These are phyloP conservation scores for Luzula sylvatica DNA, from an alignment of 176 grass and related monocot genomes.

Conservation along the genomic window DNA sequence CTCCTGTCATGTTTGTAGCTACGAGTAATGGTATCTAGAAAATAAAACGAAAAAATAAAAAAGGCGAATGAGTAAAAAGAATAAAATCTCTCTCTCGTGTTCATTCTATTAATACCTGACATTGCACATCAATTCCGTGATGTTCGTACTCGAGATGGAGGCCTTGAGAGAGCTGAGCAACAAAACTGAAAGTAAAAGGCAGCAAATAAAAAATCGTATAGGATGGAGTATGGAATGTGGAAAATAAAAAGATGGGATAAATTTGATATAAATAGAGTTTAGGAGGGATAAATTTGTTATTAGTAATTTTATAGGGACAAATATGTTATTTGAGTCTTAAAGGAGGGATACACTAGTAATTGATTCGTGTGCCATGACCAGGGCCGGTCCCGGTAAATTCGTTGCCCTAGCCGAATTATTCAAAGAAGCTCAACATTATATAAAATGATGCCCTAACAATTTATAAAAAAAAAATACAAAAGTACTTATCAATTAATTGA, in stretches of 20 bases:
- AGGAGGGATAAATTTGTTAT: too few relatives aligned
- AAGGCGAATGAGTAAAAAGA: background rate
- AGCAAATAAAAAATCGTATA: background rate
- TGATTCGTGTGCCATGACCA: background rate
- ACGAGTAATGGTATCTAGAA: slow-evolving; percentile 30
- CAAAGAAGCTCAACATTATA: too few relatives aligned
- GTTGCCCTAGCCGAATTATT: too few relatives aligned
- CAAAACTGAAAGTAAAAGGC: slow-evolving; percentile 25
- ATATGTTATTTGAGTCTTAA: too few relatives aligned
- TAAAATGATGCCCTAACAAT: too few relatives aligned
- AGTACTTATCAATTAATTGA: too few relatives aligned
- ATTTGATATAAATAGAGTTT: too few relatives aligned
- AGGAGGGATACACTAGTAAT: background rate
- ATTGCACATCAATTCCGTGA: slow-evolving; percentile 49
- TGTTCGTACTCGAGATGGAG: slow-evolving; percentile 43
- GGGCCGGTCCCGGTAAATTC: slow-evolving; percentile 9
- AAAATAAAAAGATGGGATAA: too few relatives aligned
- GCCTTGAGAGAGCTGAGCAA: slow-evolving; percentile 31
- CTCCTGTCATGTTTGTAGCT: slow-evolving; percentile 28
- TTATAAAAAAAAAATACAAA: too few relatives aligned
- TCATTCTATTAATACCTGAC: slow-evolving; percentile 27
- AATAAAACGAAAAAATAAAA: slow-evolving; percentile 10
- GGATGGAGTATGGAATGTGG: too few relatives aligned
- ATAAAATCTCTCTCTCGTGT: background rate
- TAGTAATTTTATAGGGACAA: too few relatives aligned